phyloP scores from a whole-genome alignment of 257 asterid species.

The Nicotiana knightiana region DNA sequence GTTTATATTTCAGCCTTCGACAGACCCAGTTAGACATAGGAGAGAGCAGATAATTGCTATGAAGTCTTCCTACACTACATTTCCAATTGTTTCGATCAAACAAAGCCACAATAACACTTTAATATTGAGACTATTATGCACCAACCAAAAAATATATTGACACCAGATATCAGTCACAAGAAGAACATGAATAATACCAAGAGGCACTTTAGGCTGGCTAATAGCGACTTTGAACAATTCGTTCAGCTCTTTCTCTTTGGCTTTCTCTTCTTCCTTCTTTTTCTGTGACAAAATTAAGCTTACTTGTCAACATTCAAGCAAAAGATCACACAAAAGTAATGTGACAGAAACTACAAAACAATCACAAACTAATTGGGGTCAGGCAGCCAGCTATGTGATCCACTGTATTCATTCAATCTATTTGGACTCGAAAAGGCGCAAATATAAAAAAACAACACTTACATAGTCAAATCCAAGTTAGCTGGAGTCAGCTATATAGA shows the following conservation, averaged over 20 bases:
- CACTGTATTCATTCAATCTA: not conserved
- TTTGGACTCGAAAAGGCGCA: not conserved
- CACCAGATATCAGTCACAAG: not conserved
- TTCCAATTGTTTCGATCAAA: not conserved
- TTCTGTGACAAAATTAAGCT: constrained; percentile 42
- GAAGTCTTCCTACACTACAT: not conserved
- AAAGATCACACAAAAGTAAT: not conserved
- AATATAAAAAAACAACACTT: not conserved
- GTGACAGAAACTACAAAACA: not conserved
- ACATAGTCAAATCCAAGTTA: not conserved
- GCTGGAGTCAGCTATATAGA: not conserved
- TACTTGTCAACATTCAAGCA: constrained; percentile 10
- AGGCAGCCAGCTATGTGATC: not conserved
- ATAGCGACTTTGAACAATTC: constrained; percentile 85
- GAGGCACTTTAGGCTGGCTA: constrained; percentile 92
- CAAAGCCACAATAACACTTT: not conserved
- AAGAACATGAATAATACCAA: constrained; percentile 37
- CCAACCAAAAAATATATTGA: not conserved
- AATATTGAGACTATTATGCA: not conserved
- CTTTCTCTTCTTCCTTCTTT: constrained; percentile 95
- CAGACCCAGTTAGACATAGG: not conserved
- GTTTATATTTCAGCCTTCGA: not conserved
- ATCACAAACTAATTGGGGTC: not conserved
- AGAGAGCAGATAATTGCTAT: not conserved
- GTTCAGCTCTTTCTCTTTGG: constrained; percentile 79